Percentiles rank a stretch among this genome's conserved stretches.
phyloP scores from a whole-genome alignment of 805 yeast genomes.

The Yamadazyma kitorensis region DNA sequence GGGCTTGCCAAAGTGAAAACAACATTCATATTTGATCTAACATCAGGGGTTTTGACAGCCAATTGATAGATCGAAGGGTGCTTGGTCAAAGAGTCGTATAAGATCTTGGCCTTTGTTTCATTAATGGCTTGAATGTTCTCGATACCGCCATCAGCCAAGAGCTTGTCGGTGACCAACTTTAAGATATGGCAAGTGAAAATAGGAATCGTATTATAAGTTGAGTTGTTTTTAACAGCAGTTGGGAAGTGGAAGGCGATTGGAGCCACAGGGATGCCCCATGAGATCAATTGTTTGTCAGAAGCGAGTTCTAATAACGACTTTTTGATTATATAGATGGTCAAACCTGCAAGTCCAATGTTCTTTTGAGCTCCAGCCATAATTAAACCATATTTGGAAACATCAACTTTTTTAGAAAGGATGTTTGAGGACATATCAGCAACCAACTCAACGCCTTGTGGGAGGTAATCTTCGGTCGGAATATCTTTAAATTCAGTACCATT shows the following conservation, averaged over 20 bases:
- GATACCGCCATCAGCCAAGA: conserved; percentile 73
- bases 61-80: conserved; percentile 62
- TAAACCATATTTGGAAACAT: conserved; percentile 80
- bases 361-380: conserved; percentile 98
- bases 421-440: conserved; percentile 96
- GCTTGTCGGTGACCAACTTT: conserved; percentile 66
- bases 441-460: conserved; percentile 68
- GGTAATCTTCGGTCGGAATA: conserved; percentile 50
- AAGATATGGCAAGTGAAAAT: conserved; percentile 87
- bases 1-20: conserved; percentile 75
- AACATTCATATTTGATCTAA: conserved; percentile 87
- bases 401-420: conserved; percentile 76
- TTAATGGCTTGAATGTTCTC: conserved; percentile 56
- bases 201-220: conserved; percentile 95
- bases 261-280: conserved; percentile 65
- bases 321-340: conserved; percentile 86
- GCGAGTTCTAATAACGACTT: conserved; percentile 72
- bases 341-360: conserved; percentile 95
- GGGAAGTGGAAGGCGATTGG: conserved; percentile 92
- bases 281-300: conserved; percentile 55
- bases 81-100: conserved; percentile 66
- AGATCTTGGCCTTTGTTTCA: conserved; percentile 54
- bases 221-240: conserved; percentile 80
- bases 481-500: conserved; percentile 80
- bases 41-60: conserved; percentile 56